These are phyloP conservation scores for Begonia fuchsioides DNA, from an alignment of 306 rosid species.

Conservation along the genomic window DNA sequence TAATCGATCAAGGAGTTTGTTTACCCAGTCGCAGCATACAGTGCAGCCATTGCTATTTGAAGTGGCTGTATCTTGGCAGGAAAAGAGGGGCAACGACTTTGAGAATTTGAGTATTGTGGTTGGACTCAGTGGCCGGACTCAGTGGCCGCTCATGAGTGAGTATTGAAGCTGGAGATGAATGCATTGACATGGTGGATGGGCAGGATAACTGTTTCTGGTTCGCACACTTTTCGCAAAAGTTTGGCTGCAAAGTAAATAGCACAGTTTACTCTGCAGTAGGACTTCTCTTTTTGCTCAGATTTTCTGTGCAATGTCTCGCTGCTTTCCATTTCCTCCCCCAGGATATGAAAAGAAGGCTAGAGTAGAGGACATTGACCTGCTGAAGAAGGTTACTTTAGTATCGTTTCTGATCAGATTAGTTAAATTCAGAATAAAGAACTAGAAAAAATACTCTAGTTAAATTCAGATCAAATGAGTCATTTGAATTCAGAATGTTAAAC, in stretches of 20 bases:
- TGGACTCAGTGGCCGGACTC: no score
- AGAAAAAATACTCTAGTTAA: constrained; percentile 1
- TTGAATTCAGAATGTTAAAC: no score
- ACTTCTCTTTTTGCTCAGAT: constrained; percentile 24
- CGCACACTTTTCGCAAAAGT: no score
- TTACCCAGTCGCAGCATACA: no score
- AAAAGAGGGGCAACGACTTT: no score
- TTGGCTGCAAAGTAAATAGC: constrained; percentile 36
- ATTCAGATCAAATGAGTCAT: no score
- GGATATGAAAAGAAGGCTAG: constrained; percentile 79
- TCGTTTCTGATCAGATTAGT: no score
- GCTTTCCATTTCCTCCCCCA: constrained; percentile 91
- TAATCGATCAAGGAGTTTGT: no score
- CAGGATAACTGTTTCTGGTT: constrained; percentile 69
- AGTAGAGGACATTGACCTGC: constrained; percentile 44
- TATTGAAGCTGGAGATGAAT: constrained; percentile 64
- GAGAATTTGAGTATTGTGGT: constrained; percentile 20
- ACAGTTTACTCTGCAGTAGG: constrained; percentile 34
- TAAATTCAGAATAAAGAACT: constrained; percentile 8
- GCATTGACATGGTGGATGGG: constrained; percentile 96
- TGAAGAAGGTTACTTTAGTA: constrained; percentile 50
- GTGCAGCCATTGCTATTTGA: no score
- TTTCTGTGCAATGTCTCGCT: constrained; percentile 93
- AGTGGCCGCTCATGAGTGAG: constrained; percentile 32
- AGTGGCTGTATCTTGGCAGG: constrained; percentile 5